Evolutionary conservation across 148 eudicot species (phyloP), one percentile per base, ranked within the genome.

Genomic region (Selenicereus undatus): DNA sequence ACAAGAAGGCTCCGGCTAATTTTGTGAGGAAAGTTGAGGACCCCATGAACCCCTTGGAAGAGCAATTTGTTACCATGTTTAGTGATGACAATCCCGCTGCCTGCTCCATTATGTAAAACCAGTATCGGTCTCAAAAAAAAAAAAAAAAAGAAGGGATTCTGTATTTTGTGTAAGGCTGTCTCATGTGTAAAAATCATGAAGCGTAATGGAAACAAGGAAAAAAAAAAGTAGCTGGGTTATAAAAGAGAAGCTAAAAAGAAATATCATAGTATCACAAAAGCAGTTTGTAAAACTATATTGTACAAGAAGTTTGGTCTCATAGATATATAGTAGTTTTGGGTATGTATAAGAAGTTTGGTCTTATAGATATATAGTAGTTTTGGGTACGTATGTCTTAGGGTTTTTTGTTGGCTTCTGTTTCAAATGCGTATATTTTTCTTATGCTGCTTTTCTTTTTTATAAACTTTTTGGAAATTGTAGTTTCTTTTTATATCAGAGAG

Each of bases 1-100:
- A 92, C 83, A 92, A 92, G 81, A 92, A 92, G 78, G 97, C 97
- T 11, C 97, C 97, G 1, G 82, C 97, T 1, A 90, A 90, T 79
- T 84, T 65, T 69, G 97, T 91, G 1, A 79, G 97, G 83, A 83
- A 81, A 27, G 88, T 88, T 0, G 86, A 86, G 20, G 92, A 88
- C 68, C 81, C 87, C 14, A 73, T 90, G 79, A 81, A 76, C 70
- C 90, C 93, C 30, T 58, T 90, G 27, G 95, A 92, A 81, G 89
- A 90, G 62, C 88, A 80, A 71, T 90, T 88, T 74, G 66, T 90
- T 17, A 91, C 89, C 79, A 88, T 90, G 91, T 92, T 92, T 74
- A 91, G 89, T 72, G 95, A 91, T 69, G 95, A 91, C 10, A 91
- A 91, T 76, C 91, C 93, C 10, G 81, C 83, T 80, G 95, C 93